Base-by-base conservation (phyloP, 768 basidiomycete genomes). In the Panaeolus cyanescens region DNA sequence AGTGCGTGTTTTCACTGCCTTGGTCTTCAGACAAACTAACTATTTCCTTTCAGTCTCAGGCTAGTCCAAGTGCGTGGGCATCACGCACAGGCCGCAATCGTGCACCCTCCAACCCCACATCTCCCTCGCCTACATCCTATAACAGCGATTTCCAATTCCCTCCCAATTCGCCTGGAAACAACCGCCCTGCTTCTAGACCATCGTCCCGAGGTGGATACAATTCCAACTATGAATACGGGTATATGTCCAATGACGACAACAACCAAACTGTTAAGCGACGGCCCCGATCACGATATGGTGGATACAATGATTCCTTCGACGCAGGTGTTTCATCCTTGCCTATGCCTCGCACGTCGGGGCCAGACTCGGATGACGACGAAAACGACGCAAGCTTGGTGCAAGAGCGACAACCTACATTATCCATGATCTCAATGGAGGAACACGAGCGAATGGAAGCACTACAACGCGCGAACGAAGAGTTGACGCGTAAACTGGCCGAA, bases 401-500 rank as follows among this genome's bases (percentile, higher is more conserved):
- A 66, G 90, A 90, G 62, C 84, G 89, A 9, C 77, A 79, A 30
- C 75, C 80, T 2, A 74, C 85, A 0, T 80, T 80, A 25, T 93
- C 92, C 4, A 88, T 83, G 0, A 82, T 81, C 2, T 93, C 92
- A 1, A 77, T 95, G 69, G 87, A 90, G 58, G 81, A 89, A 6
- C 73, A 83, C n/a, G 92, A 93, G 45, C 83, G 85, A 42, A 70
- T 93, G 22, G 91, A 93, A 15, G 88, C 84, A 5, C 72, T 96
- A 63, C 86, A 89, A 71, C 83, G 88, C 64, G 78, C 84, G 17
- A 96, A 95, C 64, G 75, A 78, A 2, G 95, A 96, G 32, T 75
- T 96, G n/a, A 80, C 80, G 28, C 79, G 87, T 66, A 93, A 92
- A 72, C 75, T 93, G 32, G 76, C 85, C 53, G 95, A 96, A 58